Base-by-base conservation (phyloP, 257 asterid genomes). In the Cordia subcordata region DNA sequence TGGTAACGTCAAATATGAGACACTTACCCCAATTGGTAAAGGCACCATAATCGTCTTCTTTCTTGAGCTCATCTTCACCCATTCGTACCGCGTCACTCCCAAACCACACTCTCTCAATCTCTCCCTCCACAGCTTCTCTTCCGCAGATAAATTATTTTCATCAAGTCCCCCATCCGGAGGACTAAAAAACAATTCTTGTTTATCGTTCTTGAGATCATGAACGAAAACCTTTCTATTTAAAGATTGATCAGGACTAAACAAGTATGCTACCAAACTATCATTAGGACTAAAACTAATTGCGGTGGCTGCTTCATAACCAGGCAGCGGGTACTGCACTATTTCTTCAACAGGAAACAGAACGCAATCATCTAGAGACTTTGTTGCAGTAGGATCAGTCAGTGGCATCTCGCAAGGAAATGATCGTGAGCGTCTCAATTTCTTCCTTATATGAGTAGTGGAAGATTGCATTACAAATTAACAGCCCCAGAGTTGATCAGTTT, bases 81-180 rank as follows among this genome's bases (percentile, higher is more conserved):
- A 91, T 75, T 91, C 96, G 57, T 91, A 88, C 47, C 88, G 87
- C 21, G 98, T 91, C 65, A 91, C 94, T 37, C 96, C 98, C 62
- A 91, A 77, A 15, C 98, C 98, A 17, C 93, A 95, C 68, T 91
- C 98, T 75, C 98, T 75, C 46, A 81, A 69, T 74, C 98, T 82
- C 82, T 91, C 96, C 80, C 98, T 84, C 57, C 96, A 79, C 74
- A 88, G 68, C 75, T 81, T 91, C 76, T 91, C 98, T 68, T 91
- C 96, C 9, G 93, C 84, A 18, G 96, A 88, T 47, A 91, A 61
- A 71, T 82, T 91, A 65, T 78, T 79, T 79, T 91, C 98, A 19
- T 85, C 95, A 66, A 88, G 93, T 16, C 98, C 98, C n/a, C 98
- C 98, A 77, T 86, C 93, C 1, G 85, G 81, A 39, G 95, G 96